Base-by-base conservation (phyloP, 1,284 basidiomycete genomes). In the Phenoliferia sp. region DNA sequence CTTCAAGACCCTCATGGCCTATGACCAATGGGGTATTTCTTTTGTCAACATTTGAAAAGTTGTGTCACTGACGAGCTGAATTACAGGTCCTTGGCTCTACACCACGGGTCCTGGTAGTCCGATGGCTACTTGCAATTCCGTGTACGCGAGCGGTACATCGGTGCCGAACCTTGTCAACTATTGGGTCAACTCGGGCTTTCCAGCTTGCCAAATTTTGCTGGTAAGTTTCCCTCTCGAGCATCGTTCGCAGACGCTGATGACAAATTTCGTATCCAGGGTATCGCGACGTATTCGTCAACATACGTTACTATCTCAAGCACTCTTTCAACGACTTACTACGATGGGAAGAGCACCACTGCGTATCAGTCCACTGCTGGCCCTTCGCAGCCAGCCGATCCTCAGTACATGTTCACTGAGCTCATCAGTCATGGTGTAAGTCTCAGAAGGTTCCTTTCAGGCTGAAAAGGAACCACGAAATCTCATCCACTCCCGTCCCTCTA, bases 171-270 rank as follows among this genome's bases (percentile, higher is more conserved):
- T 56, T 3, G 59, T 69, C 26, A 44, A n/a, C 22, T 31, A 36
- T 3, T 69, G 65, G 65, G 26, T 50, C 16, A 55, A 35, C 19
- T 29, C 31, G 12, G 68, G 68, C 17, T 62, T 67, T n/a, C 65
- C 68, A 26, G 65, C 68, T 3, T 66, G 68, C 39, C 44, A 62
- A 29, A 32, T 69, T n/a, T 29, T 69, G 16, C 44, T 67, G 35
- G 68, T 69, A n/a, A n/a, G n/a, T n/a, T n/a, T n/a, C 3, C n/a
- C 57, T 48, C n/a, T 15, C n/a, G 22, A 19, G 28, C 31, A 15
- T 48, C 31, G 1, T 28, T 33, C 9, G 28, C 1, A 4, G 26
- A 5, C 17, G 3, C 36, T n/a, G n/a, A n/a, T 2, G 33, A 26
- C 16, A 3, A n/a, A 1, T 29, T 33, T 57, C 3, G 34, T 31